These are phyloP conservation scores for Trichoderma koningii DNA, from an alignment of 2,329 filamentous ascomycete genomes.

Conservation along the genomic window DNA sequence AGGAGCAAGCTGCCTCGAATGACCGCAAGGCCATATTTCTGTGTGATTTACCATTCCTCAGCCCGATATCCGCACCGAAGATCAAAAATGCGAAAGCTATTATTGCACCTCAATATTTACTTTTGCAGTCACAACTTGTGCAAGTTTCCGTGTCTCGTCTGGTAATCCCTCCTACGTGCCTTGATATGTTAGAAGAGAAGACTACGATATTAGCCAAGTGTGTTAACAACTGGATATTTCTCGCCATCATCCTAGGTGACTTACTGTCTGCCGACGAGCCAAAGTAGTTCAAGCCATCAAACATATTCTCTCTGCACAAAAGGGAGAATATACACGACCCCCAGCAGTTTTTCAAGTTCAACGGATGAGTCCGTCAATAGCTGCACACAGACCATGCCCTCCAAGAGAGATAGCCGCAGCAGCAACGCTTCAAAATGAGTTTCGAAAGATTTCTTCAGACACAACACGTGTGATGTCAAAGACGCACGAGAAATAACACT, in stretches of 20 bases:
- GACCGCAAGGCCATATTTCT: not conserved
- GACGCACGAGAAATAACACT: too few species aligned
- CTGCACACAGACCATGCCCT: not conserved
- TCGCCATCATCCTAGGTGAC: not conserved
- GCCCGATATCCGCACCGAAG: too few species aligned
- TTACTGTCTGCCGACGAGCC: not conserved
- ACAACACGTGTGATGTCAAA: not conserved
- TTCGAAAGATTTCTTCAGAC: not conserved
- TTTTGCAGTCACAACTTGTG: not conserved
- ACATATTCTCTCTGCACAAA: too few species aligned
- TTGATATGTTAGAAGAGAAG: not conserved
- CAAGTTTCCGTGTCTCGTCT: not conserved
- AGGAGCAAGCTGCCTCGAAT: not conserved
- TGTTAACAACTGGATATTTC: not conserved
- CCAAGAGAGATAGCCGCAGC: not conserved
- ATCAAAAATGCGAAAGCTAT: not conserved
- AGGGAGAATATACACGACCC: not conserved
- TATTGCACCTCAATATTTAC: not conserved
- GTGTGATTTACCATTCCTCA: not conserved
- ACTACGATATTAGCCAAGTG: not conserved
- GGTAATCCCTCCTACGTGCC: not conserved
- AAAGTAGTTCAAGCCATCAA: too few species aligned
- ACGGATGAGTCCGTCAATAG: not conserved
- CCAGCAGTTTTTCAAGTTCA: not conserved
- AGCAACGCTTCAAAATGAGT: not conserved